Percentiles rank a stretch among this genome's conserved stretches.
phyloP scores from a whole-genome alignment of 805 yeast genomes.

The Kuraishia piskuri region DNA sequence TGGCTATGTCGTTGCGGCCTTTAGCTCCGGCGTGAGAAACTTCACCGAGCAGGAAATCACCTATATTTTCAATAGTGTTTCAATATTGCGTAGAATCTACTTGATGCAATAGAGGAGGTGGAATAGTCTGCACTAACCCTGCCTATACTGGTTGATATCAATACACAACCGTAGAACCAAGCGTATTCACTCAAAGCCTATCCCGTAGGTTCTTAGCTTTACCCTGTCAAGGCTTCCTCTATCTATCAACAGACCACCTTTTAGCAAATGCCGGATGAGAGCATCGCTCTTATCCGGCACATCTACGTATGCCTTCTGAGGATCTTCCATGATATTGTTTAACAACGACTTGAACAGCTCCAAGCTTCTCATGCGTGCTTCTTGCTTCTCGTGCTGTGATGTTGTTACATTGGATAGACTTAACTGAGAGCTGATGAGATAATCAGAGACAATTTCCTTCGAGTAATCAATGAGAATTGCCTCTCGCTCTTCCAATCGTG shows the following conservation, averaged over 20 bases:
- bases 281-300: constrained; percentile 24
- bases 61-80: constrained; percentile 34
- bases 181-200: not conserved
- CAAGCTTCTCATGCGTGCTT: constrained; percentile 15
- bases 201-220: constrained; percentile 8
- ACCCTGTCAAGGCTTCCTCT: constrained; percentile 18
- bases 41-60: constrained; percentile 32
- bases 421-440: constrained; percentile 17
- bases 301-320: constrained; percentile 11
- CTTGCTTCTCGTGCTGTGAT: constrained; percentile 10
- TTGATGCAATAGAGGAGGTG: constrained; percentile 17
- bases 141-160: not conserved
- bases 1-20: constrained; percentile 42
- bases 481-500: constrained; percentile 9
- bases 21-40: constrained; percentile 23
- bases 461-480: constrained; percentile 15
- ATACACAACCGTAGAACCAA: not conserved
- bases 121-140: not conserved
- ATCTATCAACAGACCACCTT: constrained; percentile 17
- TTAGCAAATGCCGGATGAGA: constrained; percentile 20
- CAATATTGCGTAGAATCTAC: constrained; percentile 40
- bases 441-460: constrained; percentile 17
- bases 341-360: constrained; percentile 21
- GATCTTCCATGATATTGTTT: constrained; percentile 16
- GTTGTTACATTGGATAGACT: constrained; percentile 10